These are phyloP conservation scores for Colletotrichum limetticola DNA, from an alignment of 2,329 filamentous ascomycete genomes.

Conservation along the genomic window DNA sequence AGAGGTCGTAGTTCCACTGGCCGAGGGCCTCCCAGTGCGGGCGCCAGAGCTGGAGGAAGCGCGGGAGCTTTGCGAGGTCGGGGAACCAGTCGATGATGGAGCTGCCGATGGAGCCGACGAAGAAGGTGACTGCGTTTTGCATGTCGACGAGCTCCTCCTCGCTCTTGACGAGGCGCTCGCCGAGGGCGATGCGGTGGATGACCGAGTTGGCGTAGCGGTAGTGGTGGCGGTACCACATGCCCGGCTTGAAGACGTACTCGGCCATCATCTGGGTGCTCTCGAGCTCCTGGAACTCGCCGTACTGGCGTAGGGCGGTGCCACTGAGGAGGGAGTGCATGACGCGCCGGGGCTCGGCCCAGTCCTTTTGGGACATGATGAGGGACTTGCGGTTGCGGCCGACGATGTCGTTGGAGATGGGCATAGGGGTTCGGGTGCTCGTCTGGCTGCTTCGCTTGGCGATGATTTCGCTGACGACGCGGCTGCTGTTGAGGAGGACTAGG, in stretches of 20 bases:
- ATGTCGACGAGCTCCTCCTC: constrained; percentile 47
- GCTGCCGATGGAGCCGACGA: constrained; percentile 47
- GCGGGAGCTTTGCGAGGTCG: constrained; percentile 43
- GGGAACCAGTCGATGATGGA: constrained; percentile 53
- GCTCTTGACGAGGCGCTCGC: constrained; percentile 44
- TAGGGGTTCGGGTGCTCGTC: constrained; percentile 43
- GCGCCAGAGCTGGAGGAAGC: constrained; percentile 46
- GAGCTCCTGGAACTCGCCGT: constrained; percentile 47
- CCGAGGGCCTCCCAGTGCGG: constrained; percentile 46
- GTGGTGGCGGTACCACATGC: constrained; percentile 50
- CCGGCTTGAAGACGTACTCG: constrained; percentile 40
- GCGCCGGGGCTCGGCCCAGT: constrained; percentile 50
- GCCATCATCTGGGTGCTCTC: constrained; percentile 49
- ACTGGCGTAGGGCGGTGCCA: constrained; percentile 45
- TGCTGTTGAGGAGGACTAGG: constrained; percentile 54
- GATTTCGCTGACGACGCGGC: constrained; percentile 49
- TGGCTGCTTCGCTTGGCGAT: constrained; percentile 48
- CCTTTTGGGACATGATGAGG: constrained; percentile 44
- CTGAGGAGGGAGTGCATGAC: constrained; percentile 52
- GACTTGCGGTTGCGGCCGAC: constrained; percentile 47
- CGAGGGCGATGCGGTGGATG: constrained; percentile 48
- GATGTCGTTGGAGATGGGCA: constrained; percentile 45
- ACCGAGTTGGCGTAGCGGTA: constrained; percentile 53
- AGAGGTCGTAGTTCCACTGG: constrained; percentile 46
- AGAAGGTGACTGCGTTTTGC: constrained; percentile 47